Evolutionary conservation across 2,329 filamentous ascomycete species (phyloP).

Genomic region (Cordyceps farinosa): DNA sequence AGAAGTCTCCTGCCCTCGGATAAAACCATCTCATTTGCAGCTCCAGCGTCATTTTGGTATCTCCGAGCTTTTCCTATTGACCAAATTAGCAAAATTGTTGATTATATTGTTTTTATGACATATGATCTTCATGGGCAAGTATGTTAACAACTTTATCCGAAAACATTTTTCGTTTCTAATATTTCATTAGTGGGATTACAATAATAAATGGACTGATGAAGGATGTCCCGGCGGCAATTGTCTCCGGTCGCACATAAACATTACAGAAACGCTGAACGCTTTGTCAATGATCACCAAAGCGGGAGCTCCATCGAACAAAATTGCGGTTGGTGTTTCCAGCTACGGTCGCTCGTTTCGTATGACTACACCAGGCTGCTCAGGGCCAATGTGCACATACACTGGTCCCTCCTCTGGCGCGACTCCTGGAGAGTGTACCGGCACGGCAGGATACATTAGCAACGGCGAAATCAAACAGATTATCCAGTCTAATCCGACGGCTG

Average conservation of each 20-base stretch:
- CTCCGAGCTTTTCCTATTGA: slow-evolving; percentile 31
- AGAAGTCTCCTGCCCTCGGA: slow-evolving; percentile 15
- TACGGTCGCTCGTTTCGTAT: slow-evolving; percentile 69
- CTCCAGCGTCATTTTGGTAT: slow-evolving; percentile 42
- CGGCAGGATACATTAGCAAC: not conserved
- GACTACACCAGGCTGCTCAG: not conserved
- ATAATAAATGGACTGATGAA: slow-evolving; percentile 22
- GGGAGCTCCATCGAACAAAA: slow-evolving; percentile 60
- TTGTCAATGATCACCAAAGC: slow-evolving; percentile 26
- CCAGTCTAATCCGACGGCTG: no score
- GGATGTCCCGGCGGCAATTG: slow-evolving; percentile 23
- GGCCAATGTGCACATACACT: not conserved
- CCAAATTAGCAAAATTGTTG: slow-evolving; percentile 23
- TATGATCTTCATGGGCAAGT: slow-evolving; percentile 34
- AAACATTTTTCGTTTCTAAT: no score
- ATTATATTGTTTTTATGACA: slow-evolving; percentile 36
- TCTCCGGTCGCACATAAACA: not conserved
- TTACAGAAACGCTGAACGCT: not conserved
- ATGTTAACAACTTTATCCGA: no score
- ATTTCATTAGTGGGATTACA: slow-evolving; percentile 25
- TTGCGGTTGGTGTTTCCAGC: slow-evolving; percentile 74
- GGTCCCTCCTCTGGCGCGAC: not conserved
- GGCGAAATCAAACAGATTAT: not conserved
- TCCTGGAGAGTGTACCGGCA: not conserved
- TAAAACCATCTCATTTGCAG: slow-evolving; percentile 32